Evolutionary conservation across 371 early-diverging fungal genomes (phyloP).

Genomic region (Haplosporangium sp.): DNA sequence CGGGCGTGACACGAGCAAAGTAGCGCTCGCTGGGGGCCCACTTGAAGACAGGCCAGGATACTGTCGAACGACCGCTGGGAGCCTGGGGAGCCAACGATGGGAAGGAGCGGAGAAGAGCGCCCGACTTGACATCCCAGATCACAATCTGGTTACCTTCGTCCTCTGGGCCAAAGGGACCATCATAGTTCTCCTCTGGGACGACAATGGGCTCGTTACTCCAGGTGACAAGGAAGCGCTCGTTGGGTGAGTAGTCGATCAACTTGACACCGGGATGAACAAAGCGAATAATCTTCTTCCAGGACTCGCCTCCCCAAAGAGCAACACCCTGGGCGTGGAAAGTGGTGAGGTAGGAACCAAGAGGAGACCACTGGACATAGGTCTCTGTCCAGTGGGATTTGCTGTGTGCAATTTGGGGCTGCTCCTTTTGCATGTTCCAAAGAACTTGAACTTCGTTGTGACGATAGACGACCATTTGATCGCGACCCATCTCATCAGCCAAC

Average conservation of each 20-base stretch:
- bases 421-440: conserved; percentile 91
- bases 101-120: conserved; percentile 90
- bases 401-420: conserved; percentile 84
- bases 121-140: conserved; percentile 94
- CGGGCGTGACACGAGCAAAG: conserved; percentile 90
- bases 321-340: conserved; percentile 96
- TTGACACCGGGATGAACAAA: conserved; percentile 94
- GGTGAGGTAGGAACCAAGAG: conserved; percentile 91
- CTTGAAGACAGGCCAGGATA: conserved; percentile 96
- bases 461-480: conserved; percentile 94
- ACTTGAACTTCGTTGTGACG: conserved; percentile 86
- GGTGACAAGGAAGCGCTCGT: conserved; percentile 93
- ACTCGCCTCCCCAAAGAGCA: conserved; percentile 96
- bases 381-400: conserved; percentile 92
- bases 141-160: conserved; percentile 83
- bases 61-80: conserved; percentile 66
- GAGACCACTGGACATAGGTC: conserved; percentile 94
- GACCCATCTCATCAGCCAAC: conserved; percentile 86
- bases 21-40: conserved; percentile 95
- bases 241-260: conserved; percentile 93
- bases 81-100: conserved; percentile 62
- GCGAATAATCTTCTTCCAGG: conserved; percentile 89
- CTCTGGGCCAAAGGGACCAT: conserved; percentile 74
- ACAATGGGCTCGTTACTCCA: conserved; percentile 91
- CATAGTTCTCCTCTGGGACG: conserved; percentile 63